Evolutionary conservation across 495 filamentous ascomycete genomes (phyloP), one percentile per base, ranked within the genome.

Genomic region (Penicillium angulare): DNA sequence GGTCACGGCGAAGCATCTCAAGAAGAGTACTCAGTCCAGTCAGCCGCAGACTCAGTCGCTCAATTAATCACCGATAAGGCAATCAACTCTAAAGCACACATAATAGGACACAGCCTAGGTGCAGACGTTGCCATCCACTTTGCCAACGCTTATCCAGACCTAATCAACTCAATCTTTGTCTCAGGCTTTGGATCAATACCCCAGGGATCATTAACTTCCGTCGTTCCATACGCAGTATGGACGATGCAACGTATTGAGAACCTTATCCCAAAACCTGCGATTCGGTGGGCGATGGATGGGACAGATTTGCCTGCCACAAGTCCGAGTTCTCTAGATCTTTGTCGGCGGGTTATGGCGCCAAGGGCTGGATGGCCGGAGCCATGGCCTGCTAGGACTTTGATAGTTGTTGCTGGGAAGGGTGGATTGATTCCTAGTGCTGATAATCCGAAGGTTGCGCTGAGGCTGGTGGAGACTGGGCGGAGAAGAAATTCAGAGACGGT

Each of bases 41-140:
- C 2, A 7, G 2, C 27, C 5, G 13, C 27, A 12, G 13, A 2
- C 8, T 9, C 5, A 31, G 13, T 31, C 27, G 13, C 27, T 12
- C 27, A 31, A 31, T 31, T 31, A 31, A 31, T 31, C 27, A 7
- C 8, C 5, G 2, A 8, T 1, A 8, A 20, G 7, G 34, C 34
- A 2, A 38, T 12, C 8, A 7, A 38, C n/a, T 38, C 34, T 15
- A 8, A 39, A 8, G 49, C 49, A 9, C 54, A 57, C 21, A 39
- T 53, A 12, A 20, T 57, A 18, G 54, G 54, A 43, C 49, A 52
- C 43, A 57, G 54, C 31, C 49, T 57, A 6, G 54, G 54, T 13
- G 49, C 54, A 4, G 43, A 53, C 8, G 33, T 57, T 21, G 53
- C 53, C 27, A 52, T 52, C 29, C 40, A 27, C 13, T 36, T 57